Conservation (phyloP, 2,329 filamentous ascomycete species). For the Epichloe brachyelytri region DNA sequence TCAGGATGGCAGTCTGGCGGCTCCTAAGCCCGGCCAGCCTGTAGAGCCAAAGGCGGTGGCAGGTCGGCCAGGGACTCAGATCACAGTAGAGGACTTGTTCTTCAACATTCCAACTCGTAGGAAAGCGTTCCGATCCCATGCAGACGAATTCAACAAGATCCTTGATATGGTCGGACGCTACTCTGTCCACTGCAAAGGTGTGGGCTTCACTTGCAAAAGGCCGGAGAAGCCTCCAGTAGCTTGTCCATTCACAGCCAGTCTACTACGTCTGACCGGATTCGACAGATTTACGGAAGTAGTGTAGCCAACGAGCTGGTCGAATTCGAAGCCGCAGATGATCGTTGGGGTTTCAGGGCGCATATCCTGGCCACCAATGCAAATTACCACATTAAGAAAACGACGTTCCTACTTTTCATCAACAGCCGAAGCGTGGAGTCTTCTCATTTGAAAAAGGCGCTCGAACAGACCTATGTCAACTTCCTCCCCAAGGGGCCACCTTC, state of each 20-base stretch:
- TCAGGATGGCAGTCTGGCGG: constrained; percentile 64
- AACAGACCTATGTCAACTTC: constrained; percentile 79
- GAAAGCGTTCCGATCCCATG: constrained; percentile 76
- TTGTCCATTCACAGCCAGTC: constrained; percentile 67
- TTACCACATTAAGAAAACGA: constrained; percentile 83
- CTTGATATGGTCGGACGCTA: constrained; percentile 90
- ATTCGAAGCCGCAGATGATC: constrained; percentile 56
- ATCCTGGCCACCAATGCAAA: constrained; percentile 88
- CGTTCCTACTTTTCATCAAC: constrained; percentile 87
- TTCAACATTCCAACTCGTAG: constrained; percentile 88
- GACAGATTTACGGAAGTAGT: constrained; percentile 72
- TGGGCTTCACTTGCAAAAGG: constrained; percentile 96
- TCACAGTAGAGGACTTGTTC: constrained; percentile 92
- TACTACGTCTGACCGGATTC: constrained; percentile 67
- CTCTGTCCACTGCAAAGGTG: constrained; percentile 79
- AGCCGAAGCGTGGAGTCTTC: constrained; percentile 86
- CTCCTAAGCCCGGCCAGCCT: constrained; percentile 76
- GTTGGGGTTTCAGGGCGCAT: constrained; percentile 72
- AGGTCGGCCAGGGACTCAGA: constrained; percentile 81
- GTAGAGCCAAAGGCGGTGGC: constrained; percentile 79
- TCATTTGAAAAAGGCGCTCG: constrained; percentile 75
- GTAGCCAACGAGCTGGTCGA: constrained; percentile 82
- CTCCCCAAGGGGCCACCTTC: constrained; percentile 88
- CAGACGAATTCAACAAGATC: constrained; percentile 96
- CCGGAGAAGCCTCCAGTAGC: constrained; percentile 73